These are phyloP conservation scores for Epichloe hybrida DNA, from an alignment of 2,329 filamentous ascomycete genomes.

Conservation along the genomic window DNA sequence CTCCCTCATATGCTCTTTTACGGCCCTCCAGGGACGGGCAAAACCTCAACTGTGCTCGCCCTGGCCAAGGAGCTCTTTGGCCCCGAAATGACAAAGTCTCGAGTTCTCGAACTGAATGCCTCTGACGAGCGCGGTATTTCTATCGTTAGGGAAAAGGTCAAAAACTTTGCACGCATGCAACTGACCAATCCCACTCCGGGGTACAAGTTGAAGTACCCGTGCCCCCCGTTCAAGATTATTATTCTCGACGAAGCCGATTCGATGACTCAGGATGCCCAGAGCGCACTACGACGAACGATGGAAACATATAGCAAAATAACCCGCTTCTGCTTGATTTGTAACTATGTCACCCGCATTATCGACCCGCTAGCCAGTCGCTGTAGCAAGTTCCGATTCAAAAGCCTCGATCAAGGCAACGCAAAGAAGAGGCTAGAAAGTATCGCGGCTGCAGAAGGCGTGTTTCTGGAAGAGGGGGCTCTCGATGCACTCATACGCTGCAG, in stretches of 20 bases:
- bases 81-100: slow-evolving; percentile 79
- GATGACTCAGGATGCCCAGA: slow-evolving; percentile 98
- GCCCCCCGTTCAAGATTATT: slow-evolving; percentile 97
- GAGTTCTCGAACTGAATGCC: slow-evolving; percentile 97
- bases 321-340: slow-evolving; percentile 93
- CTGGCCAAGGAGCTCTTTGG: slow-evolving; percentile 96
- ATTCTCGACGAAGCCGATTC: slow-evolving; percentile 96
- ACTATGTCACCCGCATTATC: slow-evolving; percentile 97
- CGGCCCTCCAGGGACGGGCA: slow-evolving; percentile 90
- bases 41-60: slow-evolving; percentile 94
- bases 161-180: slow-evolving; percentile 93
- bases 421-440: slow-evolving; percentile 70
- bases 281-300: slow-evolving; percentile 87
- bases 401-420: slow-evolving; percentile 75
- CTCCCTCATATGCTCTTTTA: slow-evolving; percentile 99
- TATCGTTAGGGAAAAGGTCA: slow-evolving; percentile 95
- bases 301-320: slow-evolving; percentile 96
- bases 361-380: slow-evolving; percentile 88
- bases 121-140: slow-evolving; percentile 96
- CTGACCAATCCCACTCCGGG: slow-evolving; percentile 66
- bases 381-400: slow-evolving; percentile 97
- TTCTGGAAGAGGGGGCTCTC: slow-evolving; percentile 62
- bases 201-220: slow-evolving; percentile 64
- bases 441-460: slow-evolving; percentile 63
- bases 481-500: slow-evolving; percentile 76